These are phyloP conservation scores for Lactarius vividus DNA, from an alignment of 768 basidiomycete species.

Conservation along the genomic window DNA sequence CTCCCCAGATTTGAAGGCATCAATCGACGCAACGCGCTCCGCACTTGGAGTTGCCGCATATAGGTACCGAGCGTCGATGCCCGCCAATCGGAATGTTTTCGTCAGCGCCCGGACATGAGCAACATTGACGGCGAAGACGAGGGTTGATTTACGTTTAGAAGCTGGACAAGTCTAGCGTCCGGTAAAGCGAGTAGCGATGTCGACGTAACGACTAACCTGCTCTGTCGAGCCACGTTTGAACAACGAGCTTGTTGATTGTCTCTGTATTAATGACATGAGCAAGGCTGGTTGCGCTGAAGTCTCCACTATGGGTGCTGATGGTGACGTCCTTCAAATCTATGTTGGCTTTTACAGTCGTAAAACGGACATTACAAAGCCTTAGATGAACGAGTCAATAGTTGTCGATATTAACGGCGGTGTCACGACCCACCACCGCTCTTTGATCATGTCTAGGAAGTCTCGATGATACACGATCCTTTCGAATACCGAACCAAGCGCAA, in stretches of 20 bases:
- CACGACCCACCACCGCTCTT: constrained; percentile 71
- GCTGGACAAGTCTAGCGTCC: constrained; percentile 30
- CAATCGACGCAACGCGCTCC: constrained; percentile 64
- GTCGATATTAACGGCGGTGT: neutral
- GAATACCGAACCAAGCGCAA: constrained; percentile 86
- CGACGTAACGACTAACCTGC: constrained; percentile 50
- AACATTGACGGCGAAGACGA: constrained; percentile 89
- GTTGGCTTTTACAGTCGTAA: constrained; percentile 76
- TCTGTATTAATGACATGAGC: constrained; percentile 80
- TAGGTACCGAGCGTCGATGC: constrained; percentile 83
- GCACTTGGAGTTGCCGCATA: constrained; percentile 61
- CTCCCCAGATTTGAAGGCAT: constrained; percentile 62
- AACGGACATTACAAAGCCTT: constrained; percentile 83
- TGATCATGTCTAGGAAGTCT: constrained; percentile 89
- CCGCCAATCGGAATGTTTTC: constrained; percentile 63
- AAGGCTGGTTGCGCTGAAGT: constrained; percentile 77
- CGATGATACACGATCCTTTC: constrained; percentile 90
- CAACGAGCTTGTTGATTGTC: constrained; percentile 71
- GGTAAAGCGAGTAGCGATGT: constrained; percentile 2
- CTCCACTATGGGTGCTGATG: constrained; percentile 66
- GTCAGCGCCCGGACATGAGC: constrained; percentile 78
- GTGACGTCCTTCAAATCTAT: constrained; percentile 68
- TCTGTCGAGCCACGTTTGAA: constrained; percentile 82
- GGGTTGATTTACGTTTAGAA: constrained; percentile 72
- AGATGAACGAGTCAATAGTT: constrained; percentile 9